These are phyloP conservation scores for Botrytis aclada DNA, from an alignment of 2,329 filamentous ascomycete species.

Conservation along the genomic window DNA sequence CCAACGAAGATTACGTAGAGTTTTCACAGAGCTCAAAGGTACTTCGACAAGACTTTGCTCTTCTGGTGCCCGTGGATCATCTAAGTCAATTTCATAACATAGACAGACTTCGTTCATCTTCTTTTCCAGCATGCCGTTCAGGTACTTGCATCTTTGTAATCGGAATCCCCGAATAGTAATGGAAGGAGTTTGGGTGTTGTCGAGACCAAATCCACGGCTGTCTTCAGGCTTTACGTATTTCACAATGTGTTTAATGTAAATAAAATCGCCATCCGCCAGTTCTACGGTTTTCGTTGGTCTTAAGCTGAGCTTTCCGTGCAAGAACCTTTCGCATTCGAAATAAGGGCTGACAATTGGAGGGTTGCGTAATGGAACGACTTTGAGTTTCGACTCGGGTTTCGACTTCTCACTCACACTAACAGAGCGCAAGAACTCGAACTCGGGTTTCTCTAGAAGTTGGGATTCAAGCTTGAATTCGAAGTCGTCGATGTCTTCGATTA, in stretches of 20 bases:
- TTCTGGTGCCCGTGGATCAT: slow-evolving; percentile 37
- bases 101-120: slow-evolving; percentile 47
- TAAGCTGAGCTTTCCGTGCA: slow-evolving; percentile 39
- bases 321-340: slow-evolving; percentile 41
- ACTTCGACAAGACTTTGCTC: slow-evolving; percentile 46
- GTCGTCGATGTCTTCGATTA: slow-evolving; percentile 19
- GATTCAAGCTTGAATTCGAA: slow-evolving; percentile 9
- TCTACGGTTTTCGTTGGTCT: slow-evolving; percentile 32
- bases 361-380: slow-evolving; percentile 29
- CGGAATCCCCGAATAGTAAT: slow-evolving; percentile 43
- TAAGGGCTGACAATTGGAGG: slow-evolving; percentile 28
- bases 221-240: neutral
- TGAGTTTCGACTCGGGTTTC: neutral
- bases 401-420: slow-evolving; percentile 19
- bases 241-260: slow-evolving; percentile 39
- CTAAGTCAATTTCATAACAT: slow-evolving; percentile 39
- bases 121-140: slow-evolving; percentile 40
- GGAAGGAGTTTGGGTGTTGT: slow-evolving; percentile 34
- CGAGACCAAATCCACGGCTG: slow-evolving; percentile 37
- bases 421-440: slow-evolving; percentile 7
- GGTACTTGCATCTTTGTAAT: slow-evolving; percentile 39
- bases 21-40: slow-evolving; percentile 39
- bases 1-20: slow-evolving; percentile 45
- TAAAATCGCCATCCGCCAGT: slow-evolving; percentile 36
- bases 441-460: neutral